A percentile compares a stretch with the other conserved stretches of the same genome.
Conservation (phyloP, 106 monocot species). For the Platanthera guangdongensis region DNA sequence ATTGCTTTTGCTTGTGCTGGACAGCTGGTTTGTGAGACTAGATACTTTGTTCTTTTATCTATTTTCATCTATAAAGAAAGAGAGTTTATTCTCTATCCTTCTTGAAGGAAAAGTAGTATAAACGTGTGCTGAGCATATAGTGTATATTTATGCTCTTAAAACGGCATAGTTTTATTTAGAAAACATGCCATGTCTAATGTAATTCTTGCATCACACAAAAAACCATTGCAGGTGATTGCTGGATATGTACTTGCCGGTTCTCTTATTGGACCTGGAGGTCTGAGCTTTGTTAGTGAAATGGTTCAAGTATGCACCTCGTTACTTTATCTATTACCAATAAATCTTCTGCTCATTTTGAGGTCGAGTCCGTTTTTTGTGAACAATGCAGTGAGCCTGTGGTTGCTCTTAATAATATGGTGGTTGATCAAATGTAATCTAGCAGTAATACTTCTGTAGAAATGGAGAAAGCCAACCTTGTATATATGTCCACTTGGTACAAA, state of each 20-base stretch:
- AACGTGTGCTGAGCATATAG: not conserved
- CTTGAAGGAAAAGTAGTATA: not conserved
- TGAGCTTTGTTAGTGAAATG: slow-evolving; percentile 90
- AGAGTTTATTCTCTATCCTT: not conserved
- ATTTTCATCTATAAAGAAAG: not conserved
- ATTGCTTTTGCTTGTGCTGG: slow-evolving; percentile 95
- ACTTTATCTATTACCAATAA: not conserved
- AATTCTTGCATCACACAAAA: not conserved
- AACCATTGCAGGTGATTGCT: slow-evolving; percentile 66
- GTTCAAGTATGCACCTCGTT: slow-evolving; percentile 85
- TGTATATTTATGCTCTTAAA: not conserved
- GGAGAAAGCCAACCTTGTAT: too few species aligned
- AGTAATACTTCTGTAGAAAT: too few species aligned
- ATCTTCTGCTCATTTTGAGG: not conserved
- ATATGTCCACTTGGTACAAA: too few species aligned
- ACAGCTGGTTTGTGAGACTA: slow-evolving; percentile 59
- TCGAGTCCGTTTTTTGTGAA: too few species aligned
- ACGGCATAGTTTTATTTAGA: not conserved
- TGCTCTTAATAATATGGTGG: too few species aligned
- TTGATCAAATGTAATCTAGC: too few species aligned
- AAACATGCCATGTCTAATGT: not conserved
- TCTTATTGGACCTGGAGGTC: slow-evolving; percentile 87
- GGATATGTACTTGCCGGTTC: slow-evolving; percentile 91
- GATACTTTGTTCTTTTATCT: not conserved
- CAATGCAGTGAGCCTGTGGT: too few species aligned